Evolutionary conservation across 163 green algal genomes (phyloP).

Genomic region (Picocystis sp.): DNA sequence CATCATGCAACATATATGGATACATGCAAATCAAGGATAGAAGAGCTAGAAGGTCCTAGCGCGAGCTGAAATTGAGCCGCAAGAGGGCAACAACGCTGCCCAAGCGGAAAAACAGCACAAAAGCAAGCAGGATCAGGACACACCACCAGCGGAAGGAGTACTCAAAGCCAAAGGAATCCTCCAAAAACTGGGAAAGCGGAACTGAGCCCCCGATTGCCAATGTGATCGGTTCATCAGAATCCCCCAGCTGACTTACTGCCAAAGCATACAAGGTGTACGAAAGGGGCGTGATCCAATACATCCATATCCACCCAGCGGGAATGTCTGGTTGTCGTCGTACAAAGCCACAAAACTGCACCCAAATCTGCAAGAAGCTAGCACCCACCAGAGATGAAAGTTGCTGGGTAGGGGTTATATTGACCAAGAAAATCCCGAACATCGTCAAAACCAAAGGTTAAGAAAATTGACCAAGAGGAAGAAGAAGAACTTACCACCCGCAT

Average conservation of each 20-base stretch:
- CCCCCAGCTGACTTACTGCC: constrained; percentile 35
- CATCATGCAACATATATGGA: too few relatives aligned
- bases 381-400: constrained; percentile 31
- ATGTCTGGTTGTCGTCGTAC: constrained; percentile 31
- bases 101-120: constrained; percentile 14
- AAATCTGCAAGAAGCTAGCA: constrained; percentile 24
- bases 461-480: constrained; percentile 36
- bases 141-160: constrained; percentile 23
- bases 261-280: constrained; percentile 49
- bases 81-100: constrained; percentile 16
- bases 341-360: constrained; percentile 36
- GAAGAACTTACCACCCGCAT: constrained; percentile 22
- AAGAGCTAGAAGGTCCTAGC: too few relatives aligned
- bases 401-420: constrained; percentile 43
- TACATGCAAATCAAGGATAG: too few relatives aligned
- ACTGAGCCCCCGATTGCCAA: constrained; percentile 1
- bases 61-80: constrained; percentile 28
- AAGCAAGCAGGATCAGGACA: constrained; percentile 25
- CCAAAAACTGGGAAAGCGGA: constrained; percentile 16
- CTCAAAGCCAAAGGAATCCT: constrained; percentile 24
- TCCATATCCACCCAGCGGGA: constrained; percentile 28
- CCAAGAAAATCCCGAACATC: constrained; percentile 35
- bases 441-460: constrained; percentile 26
- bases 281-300: constrained; percentile 30
- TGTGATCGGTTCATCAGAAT: constrained; percentile 16